These are phyloP conservation scores for Haplographium delicatum DNA, from an alignment of 495 filamentous ascomycete genomes.

Conservation along the genomic window DNA sequence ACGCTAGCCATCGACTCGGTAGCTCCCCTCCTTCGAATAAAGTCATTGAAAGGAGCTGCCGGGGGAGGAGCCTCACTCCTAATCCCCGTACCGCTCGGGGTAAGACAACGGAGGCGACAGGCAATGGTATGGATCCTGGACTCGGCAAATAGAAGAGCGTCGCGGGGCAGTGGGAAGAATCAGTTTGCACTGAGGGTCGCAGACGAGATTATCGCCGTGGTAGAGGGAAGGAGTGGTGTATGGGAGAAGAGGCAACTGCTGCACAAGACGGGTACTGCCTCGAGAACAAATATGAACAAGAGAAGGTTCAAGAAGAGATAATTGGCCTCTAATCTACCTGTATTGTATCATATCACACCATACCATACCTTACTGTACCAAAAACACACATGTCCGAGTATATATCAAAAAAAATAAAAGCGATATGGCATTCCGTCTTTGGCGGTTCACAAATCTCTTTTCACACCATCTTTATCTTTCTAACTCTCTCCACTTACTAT, in stretches of 20 bases:
- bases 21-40: constrained; percentile 80
- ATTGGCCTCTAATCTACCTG: too few species aligned
- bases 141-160: constrained; percentile 64
- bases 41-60: constrained; percentile 66
- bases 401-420: too few species aligned
- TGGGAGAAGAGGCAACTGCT: constrained; percentile 74
- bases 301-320: constrained; percentile 11
- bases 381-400: too few species aligned
- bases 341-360: too few species aligned
- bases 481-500: too few species aligned
- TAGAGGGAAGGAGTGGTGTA: constrained; percentile 75
- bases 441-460: too few species aligned
- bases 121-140: constrained; percentile 88
- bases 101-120: constrained; percentile 67
- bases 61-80: constrained; percentile 83
- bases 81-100: constrained; percentile 68
- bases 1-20: constrained; percentile 91
- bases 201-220: constrained; percentile 79
- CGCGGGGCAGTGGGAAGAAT: constrained; percentile 53
- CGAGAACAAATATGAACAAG: constrained; percentile 62
- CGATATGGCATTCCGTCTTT: too few species aligned
- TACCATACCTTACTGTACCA: too few species aligned
- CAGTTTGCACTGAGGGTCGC: constrained; percentile 74
- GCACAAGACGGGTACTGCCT: constrained; percentile 68
- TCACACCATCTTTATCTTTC: too few species aligned